These are phyloP conservation scores for Nicotiana paniculata DNA, from an alignment of 257 asterid genomes.

Conservation along the genomic window DNA sequence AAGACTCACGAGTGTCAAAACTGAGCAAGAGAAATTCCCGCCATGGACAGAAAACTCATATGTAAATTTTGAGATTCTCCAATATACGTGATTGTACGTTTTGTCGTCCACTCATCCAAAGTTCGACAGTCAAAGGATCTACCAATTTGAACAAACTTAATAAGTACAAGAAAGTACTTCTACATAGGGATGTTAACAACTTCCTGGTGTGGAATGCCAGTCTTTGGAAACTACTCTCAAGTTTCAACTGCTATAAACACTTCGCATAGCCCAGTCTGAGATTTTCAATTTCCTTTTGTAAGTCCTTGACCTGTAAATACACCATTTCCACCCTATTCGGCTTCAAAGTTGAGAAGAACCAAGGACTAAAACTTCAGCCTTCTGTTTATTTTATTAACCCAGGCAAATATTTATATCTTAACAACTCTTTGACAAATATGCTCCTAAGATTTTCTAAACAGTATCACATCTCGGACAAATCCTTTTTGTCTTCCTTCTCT, in stretches of 20 bases:
- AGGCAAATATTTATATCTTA: neutral
- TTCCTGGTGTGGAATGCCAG: neutral
- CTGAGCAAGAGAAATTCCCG: neutral
- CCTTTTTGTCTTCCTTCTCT: neutral
- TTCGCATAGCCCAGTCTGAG: neutral
- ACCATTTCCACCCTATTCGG: neutral
- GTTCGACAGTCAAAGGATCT: neutral
- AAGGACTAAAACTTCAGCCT: neutral
- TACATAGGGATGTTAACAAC: neutral
- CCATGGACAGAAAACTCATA: neutral
- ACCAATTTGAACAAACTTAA: neutral
- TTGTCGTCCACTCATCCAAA: neutral
- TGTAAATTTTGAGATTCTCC: neutral
- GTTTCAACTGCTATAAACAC: neutral
- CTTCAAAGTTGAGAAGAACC: neutral
- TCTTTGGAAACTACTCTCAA: neutral
- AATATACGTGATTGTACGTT: neutral
- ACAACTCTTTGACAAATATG: neutral
- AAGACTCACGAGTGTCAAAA: neutral
- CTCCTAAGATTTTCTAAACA: neutral
- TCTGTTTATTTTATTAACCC: neutral
- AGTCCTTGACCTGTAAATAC: neutral
- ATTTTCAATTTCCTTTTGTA: neutral
- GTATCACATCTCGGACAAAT: neutral
- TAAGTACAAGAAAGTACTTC: neutral